Evolutionary conservation across 2,329 filamentous ascomycete species (phyloP).

Genomic region (Blumeria hordei): DNA sequence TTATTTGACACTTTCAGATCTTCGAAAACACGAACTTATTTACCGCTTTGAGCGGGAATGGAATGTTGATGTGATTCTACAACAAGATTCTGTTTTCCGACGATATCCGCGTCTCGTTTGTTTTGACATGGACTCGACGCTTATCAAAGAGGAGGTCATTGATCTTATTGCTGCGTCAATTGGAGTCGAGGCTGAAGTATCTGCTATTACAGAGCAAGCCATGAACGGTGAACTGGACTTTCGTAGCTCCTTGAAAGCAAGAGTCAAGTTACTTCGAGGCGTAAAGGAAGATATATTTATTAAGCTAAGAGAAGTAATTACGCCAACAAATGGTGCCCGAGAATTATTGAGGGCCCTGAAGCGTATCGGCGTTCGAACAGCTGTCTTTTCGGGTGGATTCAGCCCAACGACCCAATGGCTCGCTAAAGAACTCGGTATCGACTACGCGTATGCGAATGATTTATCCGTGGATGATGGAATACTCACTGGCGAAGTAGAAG

Average conservation of each 20-base stretch:
- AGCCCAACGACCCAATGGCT: conserved; percentile 74
- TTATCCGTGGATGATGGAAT: conserved; percentile 33
- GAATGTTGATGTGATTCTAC: conserved; percentile 67
- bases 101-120: conserved; percentile 69
- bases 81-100: conserved; percentile 48
- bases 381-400: conserved; percentile 82
- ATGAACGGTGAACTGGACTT: conserved; percentile 97
- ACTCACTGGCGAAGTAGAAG: conserved; percentile 49
- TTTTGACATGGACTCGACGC: conserved; percentile 96
- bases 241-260: conserved; percentile 53
- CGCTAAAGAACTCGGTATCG: conserved; percentile 53
- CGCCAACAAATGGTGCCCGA: conserved; percentile 58
- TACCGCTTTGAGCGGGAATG: conserved; percentile 71
- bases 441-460: conserved; percentile 76
- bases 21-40: conserved; percentile 59
- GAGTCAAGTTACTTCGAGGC: conserved; percentile 60
- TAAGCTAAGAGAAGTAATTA: conserved; percentile 47
- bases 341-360: conserved; percentile 54
- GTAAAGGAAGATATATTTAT: conserved; percentile 60
- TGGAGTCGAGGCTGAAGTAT: conserved; percentile 59
- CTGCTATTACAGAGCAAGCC: conserved; percentile 71
- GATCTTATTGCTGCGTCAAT: conserved; percentile 76
- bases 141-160: conserved; percentile 94
- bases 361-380: conserved; percentile 60
- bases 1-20: conserved; percentile 41